Evolutionary conservation across 352 stramenopile genomes (phyloP).

Genomic region (Blastocystis hominis): DNA sequence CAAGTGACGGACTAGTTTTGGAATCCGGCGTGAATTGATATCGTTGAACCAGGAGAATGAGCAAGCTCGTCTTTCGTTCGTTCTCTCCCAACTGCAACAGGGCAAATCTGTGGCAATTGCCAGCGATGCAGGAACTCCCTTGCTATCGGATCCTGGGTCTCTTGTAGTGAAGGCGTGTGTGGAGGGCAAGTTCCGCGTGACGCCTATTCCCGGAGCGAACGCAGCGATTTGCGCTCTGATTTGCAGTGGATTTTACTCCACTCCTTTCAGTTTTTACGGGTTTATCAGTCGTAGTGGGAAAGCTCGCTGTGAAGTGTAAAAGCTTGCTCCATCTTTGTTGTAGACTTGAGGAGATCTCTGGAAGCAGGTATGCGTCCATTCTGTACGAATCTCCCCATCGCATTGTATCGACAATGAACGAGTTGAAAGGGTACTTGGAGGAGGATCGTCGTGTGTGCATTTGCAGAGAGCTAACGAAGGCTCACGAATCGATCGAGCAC

Average conservation of each 20-base stretch:
- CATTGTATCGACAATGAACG: not conserved
- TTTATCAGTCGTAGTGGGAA: slow-evolving; percentile 18
- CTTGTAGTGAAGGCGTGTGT: not conserved
- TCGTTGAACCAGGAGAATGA: slow-evolving; percentile 43
- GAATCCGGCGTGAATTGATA: not conserved
- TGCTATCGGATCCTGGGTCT: not conserved
- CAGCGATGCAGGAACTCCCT: not conserved
- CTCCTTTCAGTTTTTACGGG: not conserved
- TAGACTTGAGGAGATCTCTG: not conserved
- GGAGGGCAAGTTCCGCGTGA: not conserved
- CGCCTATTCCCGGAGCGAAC: not conserved
- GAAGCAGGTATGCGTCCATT: not conserved
- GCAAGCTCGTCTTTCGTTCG: not conserved
- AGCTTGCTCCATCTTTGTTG: not conserved
- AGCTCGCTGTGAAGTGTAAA: not conserved
- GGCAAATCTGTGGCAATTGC: slow-evolving; percentile 7
- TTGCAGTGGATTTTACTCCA: slow-evolving; percentile 36
- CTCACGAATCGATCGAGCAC: not conserved
- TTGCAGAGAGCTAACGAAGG: slow-evolving; percentile 27
- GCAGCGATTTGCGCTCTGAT: not conserved
- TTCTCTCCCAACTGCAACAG: not conserved
- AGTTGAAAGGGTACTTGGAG: not conserved
- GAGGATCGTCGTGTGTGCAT: not conserved
- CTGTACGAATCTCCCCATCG: slow-evolving; percentile 15
- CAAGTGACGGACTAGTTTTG: not conserved